Evolutionary conservation across 2,329 filamentous ascomycete species (phyloP).

Genomic region (Ceratocystis eucalypticola): DNA sequence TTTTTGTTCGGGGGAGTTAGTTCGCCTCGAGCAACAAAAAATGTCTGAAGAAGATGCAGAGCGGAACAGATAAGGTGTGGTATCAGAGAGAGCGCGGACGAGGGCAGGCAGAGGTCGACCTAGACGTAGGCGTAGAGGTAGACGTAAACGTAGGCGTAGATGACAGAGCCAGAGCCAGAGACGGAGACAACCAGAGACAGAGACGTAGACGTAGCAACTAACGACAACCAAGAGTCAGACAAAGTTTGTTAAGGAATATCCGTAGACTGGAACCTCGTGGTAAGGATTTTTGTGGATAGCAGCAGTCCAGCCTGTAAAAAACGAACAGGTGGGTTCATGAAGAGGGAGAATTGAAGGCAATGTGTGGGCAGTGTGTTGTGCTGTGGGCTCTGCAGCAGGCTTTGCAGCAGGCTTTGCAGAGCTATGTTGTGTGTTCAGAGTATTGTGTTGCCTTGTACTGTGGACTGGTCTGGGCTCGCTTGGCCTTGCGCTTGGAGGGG

Average conservation of each 20-base stretch:
- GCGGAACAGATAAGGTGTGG: not conserved
- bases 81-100: not conserved
- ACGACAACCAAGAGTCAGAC: not conserved
- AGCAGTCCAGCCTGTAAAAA: not conserved
- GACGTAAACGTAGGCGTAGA: no score
- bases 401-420: no score
- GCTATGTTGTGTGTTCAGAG: not conserved
- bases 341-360: not conserved
- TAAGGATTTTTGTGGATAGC: not conserved
- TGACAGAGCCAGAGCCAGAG: not conserved
- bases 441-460: not conserved
- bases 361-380: not conserved
- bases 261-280: not conserved
- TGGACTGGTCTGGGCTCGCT: not conserved
- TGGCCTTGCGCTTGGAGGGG: not conserved
- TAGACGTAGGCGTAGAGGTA: not conserved
- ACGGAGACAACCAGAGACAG: not conserved
- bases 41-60: not conserved
- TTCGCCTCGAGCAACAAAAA: not conserved
- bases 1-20: not conserved
- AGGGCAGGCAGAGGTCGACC: no score
- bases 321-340: not conserved
- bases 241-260: not conserved
- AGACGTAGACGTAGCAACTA: slow-evolving; percentile 7
- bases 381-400: not conserved